phyloP scores from a whole-genome alignment of 2,329 filamentous ascomycete species.

The Exophiala spinifera region DNA sequence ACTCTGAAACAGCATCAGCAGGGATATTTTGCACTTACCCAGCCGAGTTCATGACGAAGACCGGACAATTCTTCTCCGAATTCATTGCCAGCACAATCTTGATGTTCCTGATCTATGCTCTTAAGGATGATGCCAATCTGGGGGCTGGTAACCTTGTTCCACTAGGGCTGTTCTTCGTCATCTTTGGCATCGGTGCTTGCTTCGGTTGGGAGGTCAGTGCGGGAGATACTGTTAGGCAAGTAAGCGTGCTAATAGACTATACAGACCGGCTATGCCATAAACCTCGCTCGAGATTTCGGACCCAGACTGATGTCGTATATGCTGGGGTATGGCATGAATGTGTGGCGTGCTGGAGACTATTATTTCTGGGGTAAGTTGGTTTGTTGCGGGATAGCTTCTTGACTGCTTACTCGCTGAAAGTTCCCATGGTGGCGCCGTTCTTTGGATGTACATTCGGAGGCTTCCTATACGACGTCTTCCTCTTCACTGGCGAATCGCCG shows the following conservation, averaged over 20 bases:
- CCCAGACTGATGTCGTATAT: slow-evolving; percentile 65
- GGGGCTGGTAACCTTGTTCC: slow-evolving; percentile 59
- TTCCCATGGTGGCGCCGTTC: slow-evolving; percentile 71
- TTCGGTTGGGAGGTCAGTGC: slow-evolving; percentile 63
- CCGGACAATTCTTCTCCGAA: slow-evolving; percentile 69
- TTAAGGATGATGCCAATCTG: slow-evolving; percentile 50
- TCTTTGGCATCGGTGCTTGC: slow-evolving; percentile 70
- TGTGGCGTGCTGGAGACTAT: slow-evolving; percentile 65
- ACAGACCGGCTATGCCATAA: slow-evolving; percentile 69
- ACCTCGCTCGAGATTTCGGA: slow-evolving; percentile 69
- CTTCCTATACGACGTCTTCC: slow-evolving; percentile 63
- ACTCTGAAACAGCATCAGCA: slow-evolving; percentile 58
- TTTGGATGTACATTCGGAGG: slow-evolving; percentile 61
- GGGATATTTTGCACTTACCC: slow-evolving; percentile 74
- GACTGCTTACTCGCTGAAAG: slow-evolving; percentile 39
- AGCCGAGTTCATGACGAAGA: slow-evolving; percentile 57
- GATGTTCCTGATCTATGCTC: slow-evolving; percentile 69
- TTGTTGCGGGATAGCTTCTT: not conserved
- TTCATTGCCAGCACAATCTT: slow-evolving; percentile 65
- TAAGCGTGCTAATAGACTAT: not conserved
- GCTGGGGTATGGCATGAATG: slow-evolving; percentile 64
- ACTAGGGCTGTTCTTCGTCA: slow-evolving; percentile 66
- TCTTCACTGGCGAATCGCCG: slow-evolving; percentile 65
- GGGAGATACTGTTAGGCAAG: not conserved
- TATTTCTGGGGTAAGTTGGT: slow-evolving; percentile 43